phyloP scores from a whole-genome alignment of 1,139 yeast genomes.

The Hansenula anomala region DNA sequence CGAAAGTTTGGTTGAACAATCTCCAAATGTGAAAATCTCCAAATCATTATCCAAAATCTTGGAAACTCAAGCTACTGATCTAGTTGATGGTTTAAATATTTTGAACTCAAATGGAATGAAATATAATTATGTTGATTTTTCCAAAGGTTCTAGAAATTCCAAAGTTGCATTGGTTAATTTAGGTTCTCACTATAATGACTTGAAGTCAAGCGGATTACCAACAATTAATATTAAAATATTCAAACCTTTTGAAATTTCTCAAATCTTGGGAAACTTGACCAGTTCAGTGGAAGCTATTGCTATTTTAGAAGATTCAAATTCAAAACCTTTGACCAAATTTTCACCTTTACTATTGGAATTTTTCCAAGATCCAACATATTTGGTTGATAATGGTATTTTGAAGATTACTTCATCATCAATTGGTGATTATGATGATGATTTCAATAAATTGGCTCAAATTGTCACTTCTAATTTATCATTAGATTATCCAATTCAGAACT shows the following conservation, averaged over 20 bases:
- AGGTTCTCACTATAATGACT: constrained; percentile 53
- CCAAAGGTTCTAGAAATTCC: constrained; percentile 32
- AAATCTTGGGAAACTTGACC: constrained; percentile 52
- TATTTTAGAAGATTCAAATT: constrained; percentile 55
- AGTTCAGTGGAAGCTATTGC: constrained; percentile 50
- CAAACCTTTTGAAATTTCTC: constrained; percentile 63
- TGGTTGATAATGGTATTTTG: constrained; percentile 44
- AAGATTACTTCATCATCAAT: constrained; percentile 48
- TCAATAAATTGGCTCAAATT: constrained; percentile 41
- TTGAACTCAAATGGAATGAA: constrained; percentile 1
- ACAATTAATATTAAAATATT: constrained; percentile 58
- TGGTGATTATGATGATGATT: constrained; percentile 48
- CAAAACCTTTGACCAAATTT: constrained; percentile 43
- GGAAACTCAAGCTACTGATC: too few species aligned
- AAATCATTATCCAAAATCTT: too few species aligned
- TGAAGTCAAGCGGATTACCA: constrained; percentile 35
- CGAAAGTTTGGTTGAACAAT: too few species aligned
- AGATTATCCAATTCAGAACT: constrained; percentile 56
- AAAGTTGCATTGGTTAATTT: constrained; percentile 47
- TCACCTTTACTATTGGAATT: constrained; percentile 75
- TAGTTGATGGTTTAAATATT: too few species aligned
- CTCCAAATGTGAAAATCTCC: too few species aligned
- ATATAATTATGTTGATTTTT: constrained; percentile 23
- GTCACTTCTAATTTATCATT: constrained; percentile 49
- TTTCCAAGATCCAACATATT: constrained; percentile 49